Evolutionary conservation across 2,329 filamentous ascomycete species (phyloP).

Genomic region (Penicillium sp.): DNA sequence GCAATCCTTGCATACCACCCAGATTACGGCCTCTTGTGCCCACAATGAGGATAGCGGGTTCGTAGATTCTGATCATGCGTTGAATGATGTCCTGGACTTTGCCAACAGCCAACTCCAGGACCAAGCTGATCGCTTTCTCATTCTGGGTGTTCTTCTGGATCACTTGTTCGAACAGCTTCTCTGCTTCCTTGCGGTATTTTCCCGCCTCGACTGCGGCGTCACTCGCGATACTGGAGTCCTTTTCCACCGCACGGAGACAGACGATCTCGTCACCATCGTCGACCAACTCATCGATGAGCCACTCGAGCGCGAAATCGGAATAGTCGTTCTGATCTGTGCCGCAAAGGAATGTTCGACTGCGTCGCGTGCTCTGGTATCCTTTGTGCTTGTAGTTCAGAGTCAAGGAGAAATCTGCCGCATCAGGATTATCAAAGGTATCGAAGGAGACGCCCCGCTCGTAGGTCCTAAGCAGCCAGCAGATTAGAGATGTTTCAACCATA

Average conservation of each 20-base stretch:
- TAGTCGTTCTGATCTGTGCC: slow-evolving; percentile 86
- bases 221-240: slow-evolving; percentile 61
- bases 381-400: slow-evolving; percentile 79
- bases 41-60: slow-evolving; percentile 82
- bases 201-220: slow-evolving; percentile 55
- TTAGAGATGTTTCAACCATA: background rate
- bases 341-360: slow-evolving; percentile 80
- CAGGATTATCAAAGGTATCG: slow-evolving; percentile 61
- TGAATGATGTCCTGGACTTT: slow-evolving; percentile 87
- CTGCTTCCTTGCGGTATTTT: slow-evolving; percentile 67
- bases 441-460: slow-evolving; percentile 64
- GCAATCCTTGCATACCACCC: slow-evolving; percentile 73
- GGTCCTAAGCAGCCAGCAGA: no score
- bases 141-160: slow-evolving; percentile 71
- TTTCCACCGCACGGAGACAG: slow-evolving; percentile 79
- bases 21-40: slow-evolving; percentile 77
- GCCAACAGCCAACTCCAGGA: slow-evolving; percentile 78
- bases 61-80: slow-evolving; percentile 82
- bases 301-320: slow-evolving; percentile 83
- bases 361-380: slow-evolving; percentile 69
- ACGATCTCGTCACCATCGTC: slow-evolving; percentile 91
- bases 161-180: slow-evolving; percentile 64
- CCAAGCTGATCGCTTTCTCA: slow-evolving; percentile 68
- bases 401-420: slow-evolving; percentile 63
- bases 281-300: slow-evolving; percentile 82